Evolutionary conservation across 2,329 filamentous ascomycete genomes (phyloP), one percentile per base, ranked within the genome.

Genomic region (Ascochyta clinopodiicola): DNA sequence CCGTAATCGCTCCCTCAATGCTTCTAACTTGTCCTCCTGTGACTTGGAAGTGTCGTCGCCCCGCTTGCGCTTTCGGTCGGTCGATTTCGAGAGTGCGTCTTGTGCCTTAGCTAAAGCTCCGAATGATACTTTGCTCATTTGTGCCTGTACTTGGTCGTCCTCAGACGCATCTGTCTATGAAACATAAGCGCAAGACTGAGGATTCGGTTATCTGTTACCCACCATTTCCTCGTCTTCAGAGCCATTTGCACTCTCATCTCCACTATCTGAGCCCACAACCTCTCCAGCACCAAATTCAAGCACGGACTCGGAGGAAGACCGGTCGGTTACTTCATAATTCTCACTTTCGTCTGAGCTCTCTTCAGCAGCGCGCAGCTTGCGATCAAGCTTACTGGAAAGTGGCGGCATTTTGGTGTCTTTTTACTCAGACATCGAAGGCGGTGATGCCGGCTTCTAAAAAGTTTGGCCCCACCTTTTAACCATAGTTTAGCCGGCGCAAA

Each of bases 61-160:
- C 43, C 78, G 72, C 62, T 80, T 81, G 48, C 75, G 77, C 73
- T 78, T 79, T 59, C 72, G 67, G 47, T 56, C 70, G 2, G 62
- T 46, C 10, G 64, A 62, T 48, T 64, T 75, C 77, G 76, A 62
- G 29, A 96, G 77, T 0, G 86, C 84, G 35, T 88, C 88, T 78
- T 96, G 91, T 1, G 92, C 93, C 80, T 91, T 91, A 61, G 91
- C 91, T 36, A 97, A 81, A n/a, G 91, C 90, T 60, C 92, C 93
- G 69, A 98, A 97, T 22, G 92, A 95, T 62, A 97, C 86, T 57
- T 80, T 82, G 67, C 79, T 81, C 54, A 88, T 75, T 31, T 78
- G 72, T 13, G 77, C 72, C 44, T 79, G 70, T 22, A 79, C 75
- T 50, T 80, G 75, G 2, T 75, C 72, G 35, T 75, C 72, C 24